Percentiles rank a stretch among this genome's conserved stretches.
Conservation (phyloP, 2,329 filamentous ascomycete genomes). For the Madurella mycetomatis region DNA sequence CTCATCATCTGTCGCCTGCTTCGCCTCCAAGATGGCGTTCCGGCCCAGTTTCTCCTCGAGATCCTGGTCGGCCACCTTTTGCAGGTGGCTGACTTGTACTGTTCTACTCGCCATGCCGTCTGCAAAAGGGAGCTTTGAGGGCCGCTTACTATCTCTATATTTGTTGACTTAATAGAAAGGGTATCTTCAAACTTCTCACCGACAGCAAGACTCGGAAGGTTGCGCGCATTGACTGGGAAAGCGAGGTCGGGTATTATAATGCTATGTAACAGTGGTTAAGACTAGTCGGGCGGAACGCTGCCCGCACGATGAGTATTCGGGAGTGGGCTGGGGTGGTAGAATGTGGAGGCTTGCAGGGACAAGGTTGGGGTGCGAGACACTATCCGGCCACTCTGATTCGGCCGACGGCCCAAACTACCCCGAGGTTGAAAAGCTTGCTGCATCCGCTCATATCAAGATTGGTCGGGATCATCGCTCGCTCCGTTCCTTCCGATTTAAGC, state of each 20-base stretch:
- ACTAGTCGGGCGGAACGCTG: background rate
- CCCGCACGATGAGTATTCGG: background rate
- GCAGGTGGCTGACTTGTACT: slow-evolving; percentile 6
- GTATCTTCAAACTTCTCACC: no score
- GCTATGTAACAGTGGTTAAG: background rate
- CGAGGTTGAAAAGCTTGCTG: background rate
- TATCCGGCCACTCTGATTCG: background rate
- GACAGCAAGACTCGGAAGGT: background rate
- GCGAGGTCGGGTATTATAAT: background rate
- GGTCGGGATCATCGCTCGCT: background rate
- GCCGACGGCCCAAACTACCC: background rate
- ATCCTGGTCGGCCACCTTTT: slow-evolving; percentile 8
- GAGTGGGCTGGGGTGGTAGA: background rate
- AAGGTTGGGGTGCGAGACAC: no score
- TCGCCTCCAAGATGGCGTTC: slow-evolving; percentile 7
- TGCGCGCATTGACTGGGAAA: background rate
- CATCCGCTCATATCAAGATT: background rate
- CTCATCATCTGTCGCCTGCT: slow-evolving; percentile 11
- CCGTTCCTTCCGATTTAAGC: background rate
- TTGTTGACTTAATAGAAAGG: background rate
- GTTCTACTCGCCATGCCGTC: slow-evolving; percentile 3
- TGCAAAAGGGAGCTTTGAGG: background rate
- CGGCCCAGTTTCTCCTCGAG: slow-evolving; percentile 10
- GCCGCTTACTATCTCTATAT: background rate
- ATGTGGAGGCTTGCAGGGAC: background rate